Evolutionary conservation across 1,284 basidiomycete genomes (phyloP), one percentile per base, ranked within the genome.

Genomic region (Tilletia indica): DNA sequence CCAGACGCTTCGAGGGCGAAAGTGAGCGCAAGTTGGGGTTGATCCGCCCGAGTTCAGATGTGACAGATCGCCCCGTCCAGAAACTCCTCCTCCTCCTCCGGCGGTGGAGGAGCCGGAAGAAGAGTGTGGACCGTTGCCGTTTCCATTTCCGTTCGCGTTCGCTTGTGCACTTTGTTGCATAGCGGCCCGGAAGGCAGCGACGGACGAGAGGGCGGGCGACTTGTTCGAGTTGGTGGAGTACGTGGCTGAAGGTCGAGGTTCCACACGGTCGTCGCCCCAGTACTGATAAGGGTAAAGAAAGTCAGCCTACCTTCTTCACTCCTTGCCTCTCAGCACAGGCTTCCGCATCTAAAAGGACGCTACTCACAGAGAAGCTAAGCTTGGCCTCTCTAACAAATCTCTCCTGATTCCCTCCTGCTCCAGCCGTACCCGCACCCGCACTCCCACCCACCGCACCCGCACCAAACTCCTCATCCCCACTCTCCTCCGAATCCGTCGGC

Each of bases 341-440:
- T 48, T n/a, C 47, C n/a, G 47, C 11, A 31, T 31, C 25, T 31
- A 31, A 31, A 31, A 31, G 25, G 25, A 31, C 25, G 25, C 25
- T 8, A 63, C 58, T 63, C 36, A 63, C 58, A 3, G 78, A 77
- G 67, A 81, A 81, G 3, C 77, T 79, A 5, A 81, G 72, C 71
- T 79, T 81, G 45, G 74, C 73, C 48, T 78, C 74, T 2, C 79
- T 68, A n/a, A 80, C 70, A 39, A 80, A 80, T 51, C 76, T 72
- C 0, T 78, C 75, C 0, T 73, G 70, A 21, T 74, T 74, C 12
- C 71, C 21, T 9, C 58, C 51, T 4, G n/a, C 51, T 54, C 51
- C 51, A 31, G 1, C 25, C 25, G 25, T 0, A 31, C 25, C 25
- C 51, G 6, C 2, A 31, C 51, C 51, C 51, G 9, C 25, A 11